phyloP scores from a whole-genome alignment of 257 asterid species.

The Salvia hispanica region DNA sequence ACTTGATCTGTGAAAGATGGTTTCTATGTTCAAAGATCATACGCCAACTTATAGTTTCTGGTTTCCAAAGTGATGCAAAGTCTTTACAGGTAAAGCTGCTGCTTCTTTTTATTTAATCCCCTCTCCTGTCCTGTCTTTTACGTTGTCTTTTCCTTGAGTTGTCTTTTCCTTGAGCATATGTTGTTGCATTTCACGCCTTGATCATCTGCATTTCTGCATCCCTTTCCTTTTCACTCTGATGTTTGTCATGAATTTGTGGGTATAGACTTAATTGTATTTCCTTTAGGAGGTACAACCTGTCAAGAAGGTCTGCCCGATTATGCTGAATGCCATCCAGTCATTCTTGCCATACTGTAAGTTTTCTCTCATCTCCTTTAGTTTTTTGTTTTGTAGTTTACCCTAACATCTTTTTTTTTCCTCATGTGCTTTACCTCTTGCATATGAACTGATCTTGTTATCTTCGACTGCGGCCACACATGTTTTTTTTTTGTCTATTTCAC shows the following conservation, averaged over 20 bases:
- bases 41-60: conserved; percentile 79
- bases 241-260: conserved; percentile 23
- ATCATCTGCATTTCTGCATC: conserved; percentile 17
- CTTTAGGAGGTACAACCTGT: conserved; percentile 88
- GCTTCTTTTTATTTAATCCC: background rate
- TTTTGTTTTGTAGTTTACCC: background rate
- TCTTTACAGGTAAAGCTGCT: conserved; percentile 61
- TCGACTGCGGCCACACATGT: background rate
- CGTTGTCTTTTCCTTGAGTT: background rate
- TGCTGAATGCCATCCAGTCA: conserved; percentile 81
- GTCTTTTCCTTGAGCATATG: conserved; percentile 16
- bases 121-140: background rate
- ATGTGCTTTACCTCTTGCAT: conserved; percentile 17
- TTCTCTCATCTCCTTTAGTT: conserved; percentile 32
- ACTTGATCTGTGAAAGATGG: conserved; percentile 95
- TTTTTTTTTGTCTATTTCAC: conserved; percentile 7
- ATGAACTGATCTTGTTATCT: conserved; percentile 12
- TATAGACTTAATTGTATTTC: conserved; percentile 30
- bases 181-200: conserved; percentile 26
- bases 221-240: conserved; percentile 1
- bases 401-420: background rate
- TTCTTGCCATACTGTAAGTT: conserved; percentile 81
- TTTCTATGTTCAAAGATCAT: conserved; percentile 88
- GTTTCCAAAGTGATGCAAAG: conserved; percentile 79
- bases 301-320: conserved; percentile 80